phyloP scores from a whole-genome alignment of 495 filamentous ascomycete species.

The Umbilicaria muhlenbergii region DNA sequence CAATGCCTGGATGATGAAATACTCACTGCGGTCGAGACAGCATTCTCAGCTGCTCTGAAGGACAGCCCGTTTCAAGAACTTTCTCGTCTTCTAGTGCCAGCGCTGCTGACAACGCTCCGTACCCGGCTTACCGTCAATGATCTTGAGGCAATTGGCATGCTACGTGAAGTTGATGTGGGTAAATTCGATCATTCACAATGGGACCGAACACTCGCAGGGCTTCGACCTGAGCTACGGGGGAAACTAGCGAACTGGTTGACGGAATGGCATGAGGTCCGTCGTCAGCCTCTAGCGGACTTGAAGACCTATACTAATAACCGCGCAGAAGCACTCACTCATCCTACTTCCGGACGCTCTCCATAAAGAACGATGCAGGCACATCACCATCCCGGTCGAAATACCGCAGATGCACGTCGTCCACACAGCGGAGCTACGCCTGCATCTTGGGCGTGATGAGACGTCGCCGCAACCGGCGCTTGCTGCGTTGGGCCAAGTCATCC shows the following conservation, averaged over 20 bases:
- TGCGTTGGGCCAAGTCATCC: slow-evolving; percentile 51
- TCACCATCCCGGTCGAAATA: slow-evolving; percentile 57
- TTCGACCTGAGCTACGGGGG: slow-evolving; percentile 21
- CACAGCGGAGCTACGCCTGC: slow-evolving; percentile 49
- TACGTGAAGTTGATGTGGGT: slow-evolving; percentile 27
- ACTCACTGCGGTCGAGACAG: slow-evolving; percentile 24
- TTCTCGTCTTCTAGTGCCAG: slow-evolving; percentile 29
- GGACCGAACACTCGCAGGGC: slow-evolving; percentile 24
- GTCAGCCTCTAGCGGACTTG: slow-evolving; percentile 1
- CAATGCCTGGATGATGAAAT: slow-evolving; percentile 57
- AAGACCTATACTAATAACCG: not conserved
- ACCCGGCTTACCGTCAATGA: slow-evolving; percentile 38
- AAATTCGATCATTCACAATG: slow-evolving; percentile 25
- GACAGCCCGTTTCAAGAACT: slow-evolving; percentile 28
- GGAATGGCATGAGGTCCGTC: slow-evolving; percentile 33
- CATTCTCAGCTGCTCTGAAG: slow-evolving; percentile 26
- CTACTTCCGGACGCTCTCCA: slow-evolving; percentile 18
- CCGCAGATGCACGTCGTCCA: slow-evolving; percentile 73
- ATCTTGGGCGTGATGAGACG: slow-evolving; percentile 25
- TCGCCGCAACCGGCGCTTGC: slow-evolving; percentile 24
- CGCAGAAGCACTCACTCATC: slow-evolving; percentile 22
- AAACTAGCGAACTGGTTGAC: slow-evolving; percentile 26
- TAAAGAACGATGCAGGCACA: slow-evolving; percentile 23
- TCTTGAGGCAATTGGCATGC: slow-evolving; percentile 32
- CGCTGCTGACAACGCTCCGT: slow-evolving; percentile 37